phyloP scores from a whole-genome alignment of 768 basidiomycete species.

The Dentipellis sp. region DNA sequence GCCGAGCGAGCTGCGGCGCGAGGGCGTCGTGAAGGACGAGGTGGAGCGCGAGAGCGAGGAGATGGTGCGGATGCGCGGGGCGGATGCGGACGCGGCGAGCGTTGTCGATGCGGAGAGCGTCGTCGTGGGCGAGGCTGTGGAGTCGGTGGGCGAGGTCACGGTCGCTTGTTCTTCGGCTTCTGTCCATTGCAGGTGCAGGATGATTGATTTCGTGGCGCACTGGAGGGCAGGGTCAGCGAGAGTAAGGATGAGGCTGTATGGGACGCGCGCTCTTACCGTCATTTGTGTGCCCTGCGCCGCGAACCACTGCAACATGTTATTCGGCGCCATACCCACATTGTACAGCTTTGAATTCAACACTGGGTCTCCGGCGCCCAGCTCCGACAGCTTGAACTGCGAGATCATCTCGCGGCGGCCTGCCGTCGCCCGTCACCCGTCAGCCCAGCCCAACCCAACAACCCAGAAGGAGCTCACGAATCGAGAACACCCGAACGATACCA shows the following conservation, averaged over 20 bases:
- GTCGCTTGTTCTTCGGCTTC: constrained; percentile 40
- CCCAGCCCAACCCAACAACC: not conserved
- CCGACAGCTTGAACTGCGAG: constrained; percentile 81
- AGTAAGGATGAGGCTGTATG: too few relatives aligned
- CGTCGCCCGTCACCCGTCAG: too few relatives aligned
- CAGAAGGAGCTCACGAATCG: constrained; percentile 55
- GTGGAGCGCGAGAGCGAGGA: constrained; percentile 48
- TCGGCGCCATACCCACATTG: constrained; percentile 72
- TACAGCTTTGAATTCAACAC: constrained; percentile 56
- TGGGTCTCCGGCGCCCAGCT: constrained; percentile 63
- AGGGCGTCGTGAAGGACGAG: constrained; percentile 37
- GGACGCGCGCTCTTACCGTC: constrained; percentile 51
- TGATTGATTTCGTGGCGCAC: constrained; percentile 86
- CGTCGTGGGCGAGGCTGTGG: constrained; percentile 11
- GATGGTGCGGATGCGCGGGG: constrained; percentile 29
- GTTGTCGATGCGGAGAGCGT: constrained; percentile 12
- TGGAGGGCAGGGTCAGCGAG: constrained; percentile 18
- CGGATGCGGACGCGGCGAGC: constrained; percentile 14
- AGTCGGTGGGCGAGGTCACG: constrained; percentile 8
- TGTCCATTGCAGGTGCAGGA: constrained; percentile 81
- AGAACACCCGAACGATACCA: constrained; percentile 84
- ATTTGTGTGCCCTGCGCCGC: constrained; percentile 85
- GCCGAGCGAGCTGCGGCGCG: constrained; percentile 24
- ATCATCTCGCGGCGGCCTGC: constrained; percentile 79
- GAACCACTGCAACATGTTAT: constrained; percentile 93